Conservation (phyloP, 169 alveolate genomes). For the Cardiosporidium cionae region DNA sequence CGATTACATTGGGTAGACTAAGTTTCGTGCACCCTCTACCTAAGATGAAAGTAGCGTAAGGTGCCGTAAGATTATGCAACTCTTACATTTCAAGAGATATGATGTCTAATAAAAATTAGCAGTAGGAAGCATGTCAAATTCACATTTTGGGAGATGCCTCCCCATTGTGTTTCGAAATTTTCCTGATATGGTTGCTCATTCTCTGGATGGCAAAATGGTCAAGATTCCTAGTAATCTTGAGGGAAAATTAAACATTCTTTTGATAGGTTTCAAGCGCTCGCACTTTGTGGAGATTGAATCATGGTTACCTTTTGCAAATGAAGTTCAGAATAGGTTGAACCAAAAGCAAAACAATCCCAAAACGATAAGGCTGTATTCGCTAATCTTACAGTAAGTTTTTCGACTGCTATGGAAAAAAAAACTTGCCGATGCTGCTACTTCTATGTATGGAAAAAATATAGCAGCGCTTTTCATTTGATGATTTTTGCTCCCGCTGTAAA, state of each 20-base stretch:
- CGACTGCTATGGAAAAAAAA: too few species aligned
- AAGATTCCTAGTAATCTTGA: slow-evolving; percentile 14
- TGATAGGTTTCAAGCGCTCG: slow-evolving; percentile 23
- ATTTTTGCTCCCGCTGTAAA: too few species aligned
- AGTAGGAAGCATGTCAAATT: slow-evolving; percentile 17
- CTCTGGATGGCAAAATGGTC: slow-evolving; percentile 11
- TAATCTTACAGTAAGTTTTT: not conserved
- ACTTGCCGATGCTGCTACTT: too few species aligned
- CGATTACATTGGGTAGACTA: too few species aligned
- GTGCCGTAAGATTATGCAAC: too few species aligned
- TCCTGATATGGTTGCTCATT: slow-evolving; percentile 3
- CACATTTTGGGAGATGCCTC: slow-evolving; percentile 23
- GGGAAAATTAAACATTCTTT: slow-evolving; percentile 19
- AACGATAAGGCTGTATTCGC: not conserved
- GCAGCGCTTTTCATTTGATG: too few species aligned
- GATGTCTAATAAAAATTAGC: too few species aligned
- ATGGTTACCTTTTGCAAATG: slow-evolving; percentile 20
- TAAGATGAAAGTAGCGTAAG: too few species aligned
- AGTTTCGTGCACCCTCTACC: too few species aligned
- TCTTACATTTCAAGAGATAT: too few species aligned
- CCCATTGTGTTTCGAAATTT: slow-evolving; percentile 23
- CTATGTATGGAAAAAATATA: too few species aligned
- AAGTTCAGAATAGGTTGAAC: not conserved
- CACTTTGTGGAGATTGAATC: slow-evolving; percentile 19
- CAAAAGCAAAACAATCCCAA: not conserved